Conservation (phyloP, 1,284 basidiomycete species). For the Abortiporus biennis region DNA sequence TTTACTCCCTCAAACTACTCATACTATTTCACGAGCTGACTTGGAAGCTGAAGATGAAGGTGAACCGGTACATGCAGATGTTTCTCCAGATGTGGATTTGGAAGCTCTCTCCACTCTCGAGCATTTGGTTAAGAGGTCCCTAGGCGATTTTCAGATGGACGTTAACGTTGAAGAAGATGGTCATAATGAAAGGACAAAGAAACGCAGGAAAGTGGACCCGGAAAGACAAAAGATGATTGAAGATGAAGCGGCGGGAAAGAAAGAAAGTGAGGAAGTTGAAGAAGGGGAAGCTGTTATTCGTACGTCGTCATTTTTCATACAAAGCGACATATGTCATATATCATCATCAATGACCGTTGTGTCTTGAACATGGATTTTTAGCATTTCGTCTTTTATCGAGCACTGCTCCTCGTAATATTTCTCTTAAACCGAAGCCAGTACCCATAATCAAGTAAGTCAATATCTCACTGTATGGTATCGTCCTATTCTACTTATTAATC, state of each 20-base stretch:
- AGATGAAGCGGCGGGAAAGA: no score
- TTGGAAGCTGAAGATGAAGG: conserved; percentile 15
- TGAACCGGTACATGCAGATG: not conserved
- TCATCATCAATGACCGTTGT: conserved; percentile 7
- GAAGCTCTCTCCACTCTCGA: not conserved
- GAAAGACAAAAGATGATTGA: no score
- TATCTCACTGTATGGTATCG: not conserved
- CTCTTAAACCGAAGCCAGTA: conserved; percentile 20
- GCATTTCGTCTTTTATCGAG: conserved; percentile 29
- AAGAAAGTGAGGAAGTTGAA: not conserved
- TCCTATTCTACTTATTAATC: not conserved
- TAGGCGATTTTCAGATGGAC: not conserved
- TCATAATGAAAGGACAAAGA: not conserved
- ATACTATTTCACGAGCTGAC: conserved; percentile 18
- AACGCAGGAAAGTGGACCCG: not conserved
- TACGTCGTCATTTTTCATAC: not conserved
- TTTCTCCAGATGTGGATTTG: conserved; percentile 11
- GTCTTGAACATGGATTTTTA: not conserved
- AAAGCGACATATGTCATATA: not conserved
- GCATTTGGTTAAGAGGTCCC: not conserved
- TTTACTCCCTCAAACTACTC: conserved; percentile 9
- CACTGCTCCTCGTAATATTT: conserved; percentile 16
- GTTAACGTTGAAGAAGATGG: not conserved
- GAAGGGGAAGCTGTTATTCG: not conserved
- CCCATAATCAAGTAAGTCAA: conserved; percentile 19